These are phyloP conservation scores for Orobanche coerulescens DNA, from an alignment of 257 asterid species.

Conservation along the genomic window DNA sequence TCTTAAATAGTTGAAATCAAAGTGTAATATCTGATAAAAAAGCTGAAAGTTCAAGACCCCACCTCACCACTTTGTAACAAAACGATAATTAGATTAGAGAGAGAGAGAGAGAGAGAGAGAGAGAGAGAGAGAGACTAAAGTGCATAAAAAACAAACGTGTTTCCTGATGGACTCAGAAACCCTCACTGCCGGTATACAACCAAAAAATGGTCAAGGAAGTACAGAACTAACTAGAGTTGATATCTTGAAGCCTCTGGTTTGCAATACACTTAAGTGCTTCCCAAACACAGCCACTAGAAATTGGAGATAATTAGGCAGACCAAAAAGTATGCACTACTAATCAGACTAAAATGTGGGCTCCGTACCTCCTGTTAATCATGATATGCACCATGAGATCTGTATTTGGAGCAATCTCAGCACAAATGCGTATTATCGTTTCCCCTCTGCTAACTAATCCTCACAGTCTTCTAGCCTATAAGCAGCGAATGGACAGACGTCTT, in stretches of 20 bases:
- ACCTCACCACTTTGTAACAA: neutral
- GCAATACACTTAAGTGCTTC: neutral
- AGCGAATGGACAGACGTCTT: neutral
- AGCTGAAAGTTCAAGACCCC: neutral
- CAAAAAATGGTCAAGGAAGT: neutral
- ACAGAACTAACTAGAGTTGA: neutral
- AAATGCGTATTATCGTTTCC: neutral
- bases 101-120: neutral
- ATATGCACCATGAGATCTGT: neutral
- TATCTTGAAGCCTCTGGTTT: neutral
- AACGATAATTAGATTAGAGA: too few relatives aligned
- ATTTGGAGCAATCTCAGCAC: neutral
- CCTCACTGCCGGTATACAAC: neutral
- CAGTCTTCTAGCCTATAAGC: neutral
- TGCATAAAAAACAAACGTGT: neutral
- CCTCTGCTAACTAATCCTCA: neutral
- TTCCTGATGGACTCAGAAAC: neutral
- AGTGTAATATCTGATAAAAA: conserved; percentile 9
- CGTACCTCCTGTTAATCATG: neutral
- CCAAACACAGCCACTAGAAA: neutral
- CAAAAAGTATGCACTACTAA: neutral
- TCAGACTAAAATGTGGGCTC: neutral
- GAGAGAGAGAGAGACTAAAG: neutral
- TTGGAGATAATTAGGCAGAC: neutral
- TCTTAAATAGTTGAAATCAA: neutral